These are phyloP conservation scores for Bodo saltans DNA, from an alignment of 78 protist genomes.

Conservation along the genomic window DNA sequence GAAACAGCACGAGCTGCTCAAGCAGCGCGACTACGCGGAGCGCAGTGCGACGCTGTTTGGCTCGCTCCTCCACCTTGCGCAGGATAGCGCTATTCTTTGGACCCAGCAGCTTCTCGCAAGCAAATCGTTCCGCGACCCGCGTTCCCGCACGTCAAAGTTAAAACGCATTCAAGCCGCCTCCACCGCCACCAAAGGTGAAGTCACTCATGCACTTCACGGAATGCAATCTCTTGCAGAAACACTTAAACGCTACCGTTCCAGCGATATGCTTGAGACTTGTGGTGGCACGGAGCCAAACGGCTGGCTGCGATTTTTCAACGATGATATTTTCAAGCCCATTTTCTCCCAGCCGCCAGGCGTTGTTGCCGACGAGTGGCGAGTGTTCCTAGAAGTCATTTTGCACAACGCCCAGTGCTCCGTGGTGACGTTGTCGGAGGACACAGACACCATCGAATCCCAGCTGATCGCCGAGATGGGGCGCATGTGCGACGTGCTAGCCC, in stretches of 20 bases:
- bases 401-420: too few species aligned
- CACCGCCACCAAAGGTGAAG: neutral
- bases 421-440: too few species aligned
- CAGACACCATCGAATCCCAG: too few species aligned
- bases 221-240: neutral
- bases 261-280: neutral
- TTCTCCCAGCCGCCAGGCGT: neutral
- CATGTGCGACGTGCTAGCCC: too few species aligned
- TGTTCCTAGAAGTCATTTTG: neutral
- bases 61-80: neutral
- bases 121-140: neutral
- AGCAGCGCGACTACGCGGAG: neutral
- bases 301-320: neutral
- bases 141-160: neutral
- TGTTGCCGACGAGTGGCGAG: neutral
- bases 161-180: neutral
- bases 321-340: neutral
- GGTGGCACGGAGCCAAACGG: neutral
- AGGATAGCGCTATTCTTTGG: neutral
- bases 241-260: too few species aligned
- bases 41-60: neutral
- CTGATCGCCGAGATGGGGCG: too few species aligned
- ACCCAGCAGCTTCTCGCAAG: neutral
- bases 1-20: neutral
- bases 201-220: neutral